phyloP scores from a whole-genome alignment of 345 rosid genomes.

The Populus simonii region DNA sequence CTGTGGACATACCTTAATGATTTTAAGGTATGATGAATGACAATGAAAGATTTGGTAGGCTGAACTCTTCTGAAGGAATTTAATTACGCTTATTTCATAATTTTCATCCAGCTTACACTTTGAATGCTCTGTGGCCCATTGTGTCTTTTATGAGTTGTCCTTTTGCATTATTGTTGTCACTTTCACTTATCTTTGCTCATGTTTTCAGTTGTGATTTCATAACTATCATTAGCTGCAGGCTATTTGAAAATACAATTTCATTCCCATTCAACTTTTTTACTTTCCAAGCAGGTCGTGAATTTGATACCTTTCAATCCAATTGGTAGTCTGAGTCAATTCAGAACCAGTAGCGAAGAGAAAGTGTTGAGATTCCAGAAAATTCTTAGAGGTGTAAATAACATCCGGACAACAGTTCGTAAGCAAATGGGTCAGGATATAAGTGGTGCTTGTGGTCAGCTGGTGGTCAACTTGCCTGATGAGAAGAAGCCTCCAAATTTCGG shows the following conservation, averaged over 20 bases:
- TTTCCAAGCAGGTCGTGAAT: conserved; percentile 67
- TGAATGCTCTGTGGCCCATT: not conserved
- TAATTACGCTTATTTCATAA: too few species aligned
- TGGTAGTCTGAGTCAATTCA: conserved; percentile 64
- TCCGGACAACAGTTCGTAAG: conserved; percentile 80
- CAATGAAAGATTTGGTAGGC: too few species aligned
- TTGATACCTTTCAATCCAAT: conserved; percentile 93
- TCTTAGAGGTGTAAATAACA: conserved; percentile 63
- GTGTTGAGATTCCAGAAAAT: conserved; percentile 76
- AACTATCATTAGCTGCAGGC: not conserved
- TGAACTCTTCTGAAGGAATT: not conserved
- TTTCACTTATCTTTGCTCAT: too few species aligned
- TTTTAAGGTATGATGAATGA: too few species aligned
- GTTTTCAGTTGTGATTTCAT: not conserved
- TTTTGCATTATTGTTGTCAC: not conserved
- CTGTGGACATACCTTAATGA: too few species aligned
- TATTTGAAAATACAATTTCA: not conserved
- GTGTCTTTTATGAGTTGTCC: not conserved
- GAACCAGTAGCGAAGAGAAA: conserved; percentile 51
- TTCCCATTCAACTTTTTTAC: conserved; percentile 15
- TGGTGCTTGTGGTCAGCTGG: conserved; percentile 96
- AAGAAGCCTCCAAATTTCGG: conserved; percentile 23
- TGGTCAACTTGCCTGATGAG: conserved; percentile 53
- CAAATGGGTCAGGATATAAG: conserved; percentile 94
- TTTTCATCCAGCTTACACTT: too few species aligned